Evolutionary conservation across 2,329 filamentous ascomycete species (phyloP), one percentile per base, ranked within the genome.

Genomic region (Colletotrichum sp.): DNA sequence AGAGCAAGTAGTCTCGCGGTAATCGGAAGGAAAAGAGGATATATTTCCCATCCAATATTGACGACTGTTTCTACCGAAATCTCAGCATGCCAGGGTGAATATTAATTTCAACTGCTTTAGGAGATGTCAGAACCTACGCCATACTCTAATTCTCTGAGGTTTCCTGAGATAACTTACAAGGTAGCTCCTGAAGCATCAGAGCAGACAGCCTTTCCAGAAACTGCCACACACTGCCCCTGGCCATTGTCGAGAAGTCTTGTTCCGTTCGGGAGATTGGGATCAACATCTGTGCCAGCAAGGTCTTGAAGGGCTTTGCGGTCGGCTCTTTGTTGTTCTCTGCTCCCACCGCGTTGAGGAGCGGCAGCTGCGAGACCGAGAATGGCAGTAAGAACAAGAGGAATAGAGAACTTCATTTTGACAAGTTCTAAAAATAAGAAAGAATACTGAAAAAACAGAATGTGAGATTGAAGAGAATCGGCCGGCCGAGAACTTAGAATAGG

Each of bases 181-280:
- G 67, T 71, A 26, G 72, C 72, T 16, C 72, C 67, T 4, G 49
- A 60, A 4, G 60, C 21, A 36, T 75, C 68, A 16, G 72, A 71
- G 34, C 72, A 75, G 8, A 75, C 72, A 10, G 72, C 67, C 52
- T 36, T 71, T 16, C 67, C 60, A 21, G 72, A 75, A 7, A 75
- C 72, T 18, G 72, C 72, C 7, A 71, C 49, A 21, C 67, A 75
- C 15, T 71, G 67, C 7, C 72, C 72, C 16, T 75, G 67, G 18
- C 67, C 67, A 18, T 66, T 75, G n/a, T 18, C 18, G 13, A 75
- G 60, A 49, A 75, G 72, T 3, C 49, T 66, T 13, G 67, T 75
- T 21, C 72, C 67, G 13, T 75, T 75, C 5, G 70, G 67, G 16
- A 75, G 72, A 26, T 71, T 71, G 13, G 72, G 68, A 24, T 75